Conservation (phyloP, 768 basidiomycete species). For the Russula dissimulans region DNA sequence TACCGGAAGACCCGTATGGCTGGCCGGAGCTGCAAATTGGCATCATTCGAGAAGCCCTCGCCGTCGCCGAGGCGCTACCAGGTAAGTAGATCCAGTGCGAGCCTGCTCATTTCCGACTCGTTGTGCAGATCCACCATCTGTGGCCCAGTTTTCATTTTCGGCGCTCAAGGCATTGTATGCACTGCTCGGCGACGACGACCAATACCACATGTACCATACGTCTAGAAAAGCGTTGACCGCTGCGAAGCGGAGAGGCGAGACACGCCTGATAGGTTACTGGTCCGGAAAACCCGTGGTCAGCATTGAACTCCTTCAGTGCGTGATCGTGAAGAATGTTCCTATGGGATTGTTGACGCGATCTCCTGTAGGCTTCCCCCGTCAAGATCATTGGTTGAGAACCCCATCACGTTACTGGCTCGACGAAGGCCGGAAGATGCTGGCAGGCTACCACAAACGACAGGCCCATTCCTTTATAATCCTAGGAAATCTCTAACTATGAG, state of each 20-base stretch:
- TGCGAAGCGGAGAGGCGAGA: conserved; percentile 69
- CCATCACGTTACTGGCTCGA: conserved; percentile 43
- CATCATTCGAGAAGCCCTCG: conserved; percentile 85
- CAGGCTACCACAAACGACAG: conserved; percentile 45
- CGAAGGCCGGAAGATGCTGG: conserved; percentile 28
- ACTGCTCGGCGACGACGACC: conserved; percentile 66
- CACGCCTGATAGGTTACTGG: conserved; percentile 76
- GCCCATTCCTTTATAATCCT: conserved; percentile 92
- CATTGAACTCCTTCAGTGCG: conserved; percentile 70
- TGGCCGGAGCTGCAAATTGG: conserved; percentile 96
- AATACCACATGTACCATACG: conserved; percentile 67
- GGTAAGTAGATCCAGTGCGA: conserved; percentile 39
- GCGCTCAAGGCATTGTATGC: conserved; percentile 65
- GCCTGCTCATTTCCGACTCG: background rate
- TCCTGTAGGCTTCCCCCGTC: conserved; percentile 53
- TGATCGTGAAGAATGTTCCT: conserved; percentile 8
- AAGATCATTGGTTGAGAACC: conserved; percentile 67
- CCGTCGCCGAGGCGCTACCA: conserved; percentile 84
- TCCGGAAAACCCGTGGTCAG: conserved; percentile 70
- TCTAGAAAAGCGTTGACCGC: conserved; percentile 64
- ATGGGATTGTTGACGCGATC: background rate
- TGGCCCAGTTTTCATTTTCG: conserved; percentile 85
- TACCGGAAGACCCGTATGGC: conserved; percentile 54
- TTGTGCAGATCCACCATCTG: conserved; percentile 64
- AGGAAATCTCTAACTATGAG: conserved; percentile 49